Base-by-base conservation (phyloP, 2,329 filamentous ascomycete species). In the Nigrospora sphaerica region DNA sequence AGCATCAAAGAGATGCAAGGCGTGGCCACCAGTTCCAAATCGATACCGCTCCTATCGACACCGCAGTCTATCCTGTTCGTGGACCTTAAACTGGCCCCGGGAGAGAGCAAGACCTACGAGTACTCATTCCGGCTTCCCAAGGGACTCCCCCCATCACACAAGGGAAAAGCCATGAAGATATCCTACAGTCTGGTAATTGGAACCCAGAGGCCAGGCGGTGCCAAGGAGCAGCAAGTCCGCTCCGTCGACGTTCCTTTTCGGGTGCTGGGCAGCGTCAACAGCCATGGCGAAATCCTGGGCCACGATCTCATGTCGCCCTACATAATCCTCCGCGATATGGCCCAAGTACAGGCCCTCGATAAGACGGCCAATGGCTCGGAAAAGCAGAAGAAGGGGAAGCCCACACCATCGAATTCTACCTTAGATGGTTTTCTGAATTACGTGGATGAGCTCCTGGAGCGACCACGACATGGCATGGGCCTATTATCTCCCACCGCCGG, bases 51-150 rank as follows among this genome's bases (percentile, higher is more conserved):
- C 40, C 75, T 98, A n/a, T 93, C 88, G 14, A 97, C 92, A 6
- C 91, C 92, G 1, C 93, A 97, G 67, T 95, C 90, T 2, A 88
- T 98, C 50, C 71, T 98, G 12, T 98, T 98, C 63, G 93, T 98
- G 45, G 91, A 98, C 64, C 72, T 98, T 46, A 83, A 86, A 56
- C 77, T 98, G 18, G 84, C 79, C 7, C 91, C 93, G 0, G 93
- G 92, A 1, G 90, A 98, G 67, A 95, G 89, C 64, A 85, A 81
- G 56, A 86, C 83, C 41, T 98, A 86, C 59, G 88, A 86, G 42
- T 98, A 96, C 63, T 79, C 81, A 1, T 96, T 96, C 63, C 85
- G 79, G 39, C 70, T 98, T 45, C 93, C 93, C 1, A 84, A 83
- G 58, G 92, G 92, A 0, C 69, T 98, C n/a, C 93, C 93, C 18